Conservation (phyloP, 1,284 basidiomycete species). For the Caloboletus inedulis region DNA sequence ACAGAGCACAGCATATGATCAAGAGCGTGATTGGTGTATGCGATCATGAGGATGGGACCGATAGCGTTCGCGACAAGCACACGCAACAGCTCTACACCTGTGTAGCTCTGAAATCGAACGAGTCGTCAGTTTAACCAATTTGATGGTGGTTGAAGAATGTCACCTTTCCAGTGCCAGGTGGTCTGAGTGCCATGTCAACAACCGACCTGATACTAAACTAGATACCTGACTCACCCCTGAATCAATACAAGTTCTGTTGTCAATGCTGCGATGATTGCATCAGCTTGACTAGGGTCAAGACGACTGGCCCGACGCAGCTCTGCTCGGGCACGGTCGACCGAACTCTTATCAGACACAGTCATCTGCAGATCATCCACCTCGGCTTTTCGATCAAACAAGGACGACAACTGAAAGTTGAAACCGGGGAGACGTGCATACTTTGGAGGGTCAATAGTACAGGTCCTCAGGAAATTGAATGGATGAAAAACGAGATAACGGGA, state of each 20-base stretch:
- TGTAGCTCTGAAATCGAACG: slow-evolving; percentile 48
- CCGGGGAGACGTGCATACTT: slow-evolving; percentile 45
- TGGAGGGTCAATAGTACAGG: slow-evolving; percentile 43
- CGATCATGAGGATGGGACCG: slow-evolving; percentile 62
- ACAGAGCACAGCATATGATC: slow-evolving; percentile 66
- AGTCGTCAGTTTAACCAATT: neutral
- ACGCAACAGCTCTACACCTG: slow-evolving; percentile 62
- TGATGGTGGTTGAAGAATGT: neutral
- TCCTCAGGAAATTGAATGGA: slow-evolving; percentile 31
- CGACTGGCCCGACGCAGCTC: slow-evolving; percentile 45
- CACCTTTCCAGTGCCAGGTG: slow-evolving; percentile 76
- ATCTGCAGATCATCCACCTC: slow-evolving; percentile 23
- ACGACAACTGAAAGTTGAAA: slow-evolving; percentile 50
- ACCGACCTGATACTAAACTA: neutral
- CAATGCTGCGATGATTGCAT: slow-evolving; percentile 60
- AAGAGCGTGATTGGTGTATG: slow-evolving; percentile 74
- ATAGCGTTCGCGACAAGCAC: slow-evolving; percentile 53
- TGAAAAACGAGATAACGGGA: slow-evolving; percentile 47
- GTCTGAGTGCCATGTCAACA: slow-evolving; percentile 37
- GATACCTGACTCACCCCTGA: slow-evolving; percentile 53
- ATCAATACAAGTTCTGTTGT: slow-evolving; percentile 61
- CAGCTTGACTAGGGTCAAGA: slow-evolving; percentile 64
- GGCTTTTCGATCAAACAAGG: slow-evolving; percentile 33
- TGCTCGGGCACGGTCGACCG: slow-evolving; percentile 37
- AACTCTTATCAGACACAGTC: slow-evolving; percentile 18